Conservation (phyloP, 2,329 filamentous ascomycete species). For the Dryadomyces sulphureus region DNA sequence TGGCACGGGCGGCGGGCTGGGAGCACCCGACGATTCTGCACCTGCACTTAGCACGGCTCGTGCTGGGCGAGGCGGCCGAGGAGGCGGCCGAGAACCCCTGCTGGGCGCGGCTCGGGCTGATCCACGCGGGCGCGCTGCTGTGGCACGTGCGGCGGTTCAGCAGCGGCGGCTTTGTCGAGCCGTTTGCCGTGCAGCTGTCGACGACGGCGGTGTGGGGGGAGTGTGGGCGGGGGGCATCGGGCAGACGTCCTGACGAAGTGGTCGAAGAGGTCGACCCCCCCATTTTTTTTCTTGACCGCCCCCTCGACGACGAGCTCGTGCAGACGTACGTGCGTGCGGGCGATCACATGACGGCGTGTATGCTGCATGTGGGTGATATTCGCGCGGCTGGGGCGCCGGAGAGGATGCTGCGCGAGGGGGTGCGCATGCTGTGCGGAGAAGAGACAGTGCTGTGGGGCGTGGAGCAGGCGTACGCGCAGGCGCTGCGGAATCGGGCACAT, state of each 20-base stretch:
- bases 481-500: background rate
- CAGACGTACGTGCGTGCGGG: background rate
- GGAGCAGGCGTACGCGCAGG: background rate
- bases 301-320: slow-evolving; percentile 1
- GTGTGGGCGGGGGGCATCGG: background rate
- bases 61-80: background rate
- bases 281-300: background rate
- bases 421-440: background rate
- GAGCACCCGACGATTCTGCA: slow-evolving; percentile 1
- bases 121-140: background rate
- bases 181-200: background rate
- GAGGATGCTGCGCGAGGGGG: slow-evolving; percentile 1
- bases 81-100: background rate
- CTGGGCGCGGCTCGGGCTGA: background rate
- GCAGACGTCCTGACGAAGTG: background rate
- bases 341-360: background rate
- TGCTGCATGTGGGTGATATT: slow-evolving; percentile 1
- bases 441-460: background rate
- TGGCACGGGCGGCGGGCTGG: background rate
- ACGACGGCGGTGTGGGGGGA: background rate
- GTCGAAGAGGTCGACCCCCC: background rate
- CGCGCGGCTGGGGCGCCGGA: background rate
- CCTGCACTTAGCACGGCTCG: background rate
- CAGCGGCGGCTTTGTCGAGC: background rate
- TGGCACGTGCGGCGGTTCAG: slow-evolving; percentile 2